Percentiles rank a stretch among this genome's conserved stretches.
phyloP scores from a whole-genome alignment of 1,284 basidiomycete genomes.

The Microbotryum intermedium region DNA sequence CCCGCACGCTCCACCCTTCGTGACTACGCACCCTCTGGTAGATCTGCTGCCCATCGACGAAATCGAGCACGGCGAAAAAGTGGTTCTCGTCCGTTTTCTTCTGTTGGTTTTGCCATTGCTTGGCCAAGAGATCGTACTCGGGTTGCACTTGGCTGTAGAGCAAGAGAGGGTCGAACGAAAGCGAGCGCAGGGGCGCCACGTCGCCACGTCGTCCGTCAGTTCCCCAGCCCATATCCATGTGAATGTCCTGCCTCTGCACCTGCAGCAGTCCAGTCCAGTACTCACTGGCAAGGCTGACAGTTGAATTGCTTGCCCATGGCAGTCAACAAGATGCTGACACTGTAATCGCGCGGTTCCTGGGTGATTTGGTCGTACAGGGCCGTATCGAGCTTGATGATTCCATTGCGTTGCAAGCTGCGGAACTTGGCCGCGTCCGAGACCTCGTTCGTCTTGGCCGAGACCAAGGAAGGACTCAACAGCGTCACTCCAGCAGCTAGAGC shows the following conservation, averaged over 20 bases:
- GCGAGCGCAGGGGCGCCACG: not conserved
- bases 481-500: no score
- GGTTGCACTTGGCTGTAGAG: slow-evolving; percentile 69
- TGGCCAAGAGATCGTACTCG: slow-evolving; percentile 65
- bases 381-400: slow-evolving; percentile 69
- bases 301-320: slow-evolving; percentile 68
- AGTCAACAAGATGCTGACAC: slow-evolving; percentile 71
- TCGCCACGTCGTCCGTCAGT: not conserved
- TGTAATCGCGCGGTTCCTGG: slow-evolving; percentile 63
- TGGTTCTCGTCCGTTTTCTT: slow-evolving; percentile 53
- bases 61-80: slow-evolving; percentile 88
- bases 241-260: not conserved
- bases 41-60: slow-evolving; percentile 60
- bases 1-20: not conserved
- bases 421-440: slow-evolving; percentile 42
- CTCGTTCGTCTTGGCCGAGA: slow-evolving; percentile 33
- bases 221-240: not conserved
- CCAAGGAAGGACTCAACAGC: not conserved
- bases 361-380: slow-evolving; percentile 62
- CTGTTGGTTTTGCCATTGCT: slow-evolving; percentile 54
- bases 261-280: not conserved
- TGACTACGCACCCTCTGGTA: slow-evolving; percentile 62
- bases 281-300: slow-evolving; percentile 45
- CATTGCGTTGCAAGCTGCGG: slow-evolving; percentile 54
- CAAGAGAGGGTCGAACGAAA: not conserved